These are phyloP conservation scores for Camelina neglecta DNA, from an alignment of 345 rosid species.

Conservation along the genomic window DNA sequence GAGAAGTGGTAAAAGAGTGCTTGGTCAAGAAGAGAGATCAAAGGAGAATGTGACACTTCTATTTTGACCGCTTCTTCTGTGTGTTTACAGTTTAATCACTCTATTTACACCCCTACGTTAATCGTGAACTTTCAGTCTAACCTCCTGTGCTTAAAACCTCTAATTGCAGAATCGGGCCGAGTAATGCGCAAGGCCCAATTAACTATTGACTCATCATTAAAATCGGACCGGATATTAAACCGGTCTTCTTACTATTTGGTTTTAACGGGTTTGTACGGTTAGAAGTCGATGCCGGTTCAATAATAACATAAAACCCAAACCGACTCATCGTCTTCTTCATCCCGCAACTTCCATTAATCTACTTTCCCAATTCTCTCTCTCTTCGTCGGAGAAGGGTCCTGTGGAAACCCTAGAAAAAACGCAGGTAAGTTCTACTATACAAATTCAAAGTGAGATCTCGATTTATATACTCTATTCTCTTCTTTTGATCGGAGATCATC, in stretches of 20 bases:
- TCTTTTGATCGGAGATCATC: neutral
- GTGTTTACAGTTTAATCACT: neutral
- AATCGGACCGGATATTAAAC: conserved; percentile 15
- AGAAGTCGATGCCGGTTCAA: neutral
- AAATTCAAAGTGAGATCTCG: neutral
- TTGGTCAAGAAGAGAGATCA: conserved; percentile 40
- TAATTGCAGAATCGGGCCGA: neutral
- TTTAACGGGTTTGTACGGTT: conserved; percentile 20
- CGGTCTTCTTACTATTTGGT: neutral
- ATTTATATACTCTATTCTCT: neutral
- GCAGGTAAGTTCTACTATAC: conserved; percentile 9
- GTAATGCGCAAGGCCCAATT: neutral
- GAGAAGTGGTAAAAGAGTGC: conserved; percentile 32
- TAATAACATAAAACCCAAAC: conserved; percentile 6
- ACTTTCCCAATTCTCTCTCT: conserved; percentile 32
- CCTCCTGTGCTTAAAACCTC: too few species aligned
- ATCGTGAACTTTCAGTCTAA: too few species aligned
- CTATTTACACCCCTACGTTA: too few species aligned
- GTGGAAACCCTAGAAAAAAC: conserved; percentile 37
- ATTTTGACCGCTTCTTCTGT: conserved; percentile 34
- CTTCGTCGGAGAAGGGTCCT: neutral
- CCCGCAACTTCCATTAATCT: conserved; percentile 29
- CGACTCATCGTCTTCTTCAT: conserved; percentile 24
- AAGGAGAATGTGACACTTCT: conserved; percentile 34
- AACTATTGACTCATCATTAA: neutral